Evolutionary conservation across 2,329 filamentous ascomycete species (phyloP).

Genomic region (Stromatinia cepivora): DNA sequence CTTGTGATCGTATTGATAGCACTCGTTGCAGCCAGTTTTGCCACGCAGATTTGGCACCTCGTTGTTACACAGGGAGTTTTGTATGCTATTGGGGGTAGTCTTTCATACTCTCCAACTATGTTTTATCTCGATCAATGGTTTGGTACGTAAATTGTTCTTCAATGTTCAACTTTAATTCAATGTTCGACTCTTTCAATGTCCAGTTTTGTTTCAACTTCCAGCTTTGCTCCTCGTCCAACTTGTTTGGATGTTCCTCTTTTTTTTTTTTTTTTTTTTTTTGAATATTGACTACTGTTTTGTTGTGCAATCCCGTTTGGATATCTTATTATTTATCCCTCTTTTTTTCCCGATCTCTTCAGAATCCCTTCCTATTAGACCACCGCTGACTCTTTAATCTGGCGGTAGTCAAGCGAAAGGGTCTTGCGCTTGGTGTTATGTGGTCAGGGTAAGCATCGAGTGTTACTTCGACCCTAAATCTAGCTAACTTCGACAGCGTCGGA

Average conservation of each 20-base stretch:
- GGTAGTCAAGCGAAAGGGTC: conserved; percentile 45
- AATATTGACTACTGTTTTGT: background rate
- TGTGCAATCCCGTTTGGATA: background rate
- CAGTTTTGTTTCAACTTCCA: background rate
- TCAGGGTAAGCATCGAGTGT: conserved; percentile 30
- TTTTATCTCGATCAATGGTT: conserved; percentile 53
- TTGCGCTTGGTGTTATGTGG: conserved; percentile 53
- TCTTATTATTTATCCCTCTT: background rate
- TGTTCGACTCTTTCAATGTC: background rate
- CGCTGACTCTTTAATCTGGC: background rate
- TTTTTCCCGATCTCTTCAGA: background rate
- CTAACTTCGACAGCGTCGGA: conserved; percentile 22
- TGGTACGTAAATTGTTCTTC: background rate
- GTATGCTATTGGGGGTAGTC: conserved; percentile 46
- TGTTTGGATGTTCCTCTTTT: background rate
- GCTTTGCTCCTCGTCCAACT: no score
- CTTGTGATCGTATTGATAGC: conserved; percentile 42
- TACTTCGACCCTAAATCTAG: background rate
- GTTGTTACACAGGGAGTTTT: conserved; percentile 50
- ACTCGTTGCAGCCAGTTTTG: conserved; percentile 47
- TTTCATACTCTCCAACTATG: conserved; percentile 46
- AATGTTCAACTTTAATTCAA: background rate
- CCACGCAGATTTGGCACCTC: conserved; percentile 46
- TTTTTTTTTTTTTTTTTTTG: background rate
- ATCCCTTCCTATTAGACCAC: no score